phyloP scores from a whole-genome alignment of 1,139 yeast species.

The Ogataea hybrid region DNA sequence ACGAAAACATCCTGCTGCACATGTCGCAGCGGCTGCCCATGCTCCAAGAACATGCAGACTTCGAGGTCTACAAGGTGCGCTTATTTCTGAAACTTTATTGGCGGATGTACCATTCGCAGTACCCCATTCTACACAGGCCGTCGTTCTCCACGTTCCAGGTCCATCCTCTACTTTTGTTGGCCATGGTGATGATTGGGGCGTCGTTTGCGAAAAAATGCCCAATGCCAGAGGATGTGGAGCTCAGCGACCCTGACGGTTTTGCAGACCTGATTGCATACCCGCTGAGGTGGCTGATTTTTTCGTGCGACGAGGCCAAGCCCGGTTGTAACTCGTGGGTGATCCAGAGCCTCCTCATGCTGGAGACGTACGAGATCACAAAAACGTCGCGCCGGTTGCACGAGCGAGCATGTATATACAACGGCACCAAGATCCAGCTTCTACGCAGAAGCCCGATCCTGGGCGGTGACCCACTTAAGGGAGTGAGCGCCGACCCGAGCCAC shows the following conservation, averaged over 20 bases:
- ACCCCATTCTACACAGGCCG: conserved; percentile 45
- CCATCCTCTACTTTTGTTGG: conserved; percentile 41
- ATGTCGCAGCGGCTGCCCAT: conserved; percentile 15
- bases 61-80: conserved; percentile 11
- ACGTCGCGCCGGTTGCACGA: conserved; percentile 59
- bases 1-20: conserved; percentile 1
- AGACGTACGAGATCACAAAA: conserved; percentile 66
- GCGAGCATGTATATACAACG: conserved; percentile 74
- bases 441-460: conserved; percentile 74
- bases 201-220: conserved; percentile 17
- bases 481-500: conserved; percentile 17
- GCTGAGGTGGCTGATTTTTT: conserved; percentile 59
- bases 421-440: conserved; percentile 68
- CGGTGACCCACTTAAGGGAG: conserved; percentile 48
- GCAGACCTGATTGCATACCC: conserved; percentile 57
- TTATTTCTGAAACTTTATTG: conserved; percentile 36
- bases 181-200: conserved; percentile 42
- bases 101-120: conserved; percentile 46
- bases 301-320: conserved; percentile 54
- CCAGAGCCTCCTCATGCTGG: conserved; percentile 61
- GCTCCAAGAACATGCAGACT: conserved; percentile 16
- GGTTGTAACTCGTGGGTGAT: conserved; percentile 66
- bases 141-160: conserved; percentile 42
- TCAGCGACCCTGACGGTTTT: conserved; percentile 22
- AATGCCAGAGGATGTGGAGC: conserved; percentile 10